Conservation (phyloP, 2,329 filamentous ascomycete genomes). For the Cladophialophora bantiana region DNA sequence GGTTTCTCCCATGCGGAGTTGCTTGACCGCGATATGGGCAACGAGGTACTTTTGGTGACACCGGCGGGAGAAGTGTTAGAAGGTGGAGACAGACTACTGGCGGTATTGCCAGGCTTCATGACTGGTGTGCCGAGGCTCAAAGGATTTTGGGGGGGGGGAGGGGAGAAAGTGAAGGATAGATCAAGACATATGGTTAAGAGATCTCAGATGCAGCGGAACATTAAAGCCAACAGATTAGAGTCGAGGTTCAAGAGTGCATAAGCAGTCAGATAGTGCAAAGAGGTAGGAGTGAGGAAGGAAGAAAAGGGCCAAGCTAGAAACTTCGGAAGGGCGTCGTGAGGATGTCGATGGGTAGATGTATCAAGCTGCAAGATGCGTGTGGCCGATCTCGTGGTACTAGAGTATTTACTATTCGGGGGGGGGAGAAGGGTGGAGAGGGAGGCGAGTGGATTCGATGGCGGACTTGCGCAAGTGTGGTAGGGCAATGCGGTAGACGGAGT, state of each 20-base stretch:
- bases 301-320: constrained; percentile 18
- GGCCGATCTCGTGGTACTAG: constrained; percentile 26
- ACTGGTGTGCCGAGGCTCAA: constrained; percentile 19
- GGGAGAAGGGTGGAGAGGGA: constrained; percentile 14
- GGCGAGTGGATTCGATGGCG: constrained; percentile 11
- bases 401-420: constrained; percentile 7
- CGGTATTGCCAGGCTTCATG: constrained; percentile 24
- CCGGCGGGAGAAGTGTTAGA: constrained; percentile 15
- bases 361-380: constrained; percentile 21
- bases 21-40: constrained; percentile 26
- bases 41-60: constrained; percentile 21
- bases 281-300: constrained; percentile 6
- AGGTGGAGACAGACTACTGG: constrained; percentile 26
- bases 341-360: constrained; percentile 28
- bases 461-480: constrained; percentile 17
- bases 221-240: not conserved
- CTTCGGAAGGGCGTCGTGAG: constrained; percentile 17
- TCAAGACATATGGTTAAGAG: not conserved
- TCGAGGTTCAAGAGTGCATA: not conserved
- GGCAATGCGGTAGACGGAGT: constrained; percentile 9
- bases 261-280: not conserved
- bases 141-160: not conserved
- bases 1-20: constrained; percentile 38
- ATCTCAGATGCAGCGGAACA: constrained; percentile 1
- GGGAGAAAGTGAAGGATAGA: not conserved